Percentiles rank a stretch among this genome's conserved stretches.
Conservation (phyloP, 352 stramenopile genomes). For the Pythium dissimile region DNA sequence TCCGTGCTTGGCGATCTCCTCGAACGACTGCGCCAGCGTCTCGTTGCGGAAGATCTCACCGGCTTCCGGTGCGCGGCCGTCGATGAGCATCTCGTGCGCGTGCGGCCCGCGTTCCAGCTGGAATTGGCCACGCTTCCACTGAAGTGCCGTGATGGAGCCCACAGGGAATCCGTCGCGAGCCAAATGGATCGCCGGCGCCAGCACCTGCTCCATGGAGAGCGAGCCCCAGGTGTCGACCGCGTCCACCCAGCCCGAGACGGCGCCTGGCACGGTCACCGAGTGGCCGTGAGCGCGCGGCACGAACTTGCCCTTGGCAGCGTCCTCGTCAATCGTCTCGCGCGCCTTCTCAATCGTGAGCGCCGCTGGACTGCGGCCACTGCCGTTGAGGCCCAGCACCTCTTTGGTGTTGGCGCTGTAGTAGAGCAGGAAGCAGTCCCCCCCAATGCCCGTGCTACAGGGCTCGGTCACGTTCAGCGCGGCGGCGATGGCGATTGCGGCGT, state of each 20-base stretch:
- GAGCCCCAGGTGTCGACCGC: conserved; percentile 82
- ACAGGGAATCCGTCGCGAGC: conserved; percentile 94
- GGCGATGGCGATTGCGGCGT: conserved; percentile 78
- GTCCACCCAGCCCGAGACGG: conserved; percentile 92
- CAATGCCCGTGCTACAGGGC: conserved; percentile 78
- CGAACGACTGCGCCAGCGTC: conserved; percentile 79
- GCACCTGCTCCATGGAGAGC: conserved; percentile 78
- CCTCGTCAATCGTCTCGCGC: conserved; percentile 31
- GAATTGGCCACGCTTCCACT: conserved; percentile 75
- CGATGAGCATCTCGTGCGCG: conserved; percentile 47
- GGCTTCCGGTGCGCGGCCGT: conserved; percentile 43
- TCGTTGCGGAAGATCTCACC: conserved; percentile 89
- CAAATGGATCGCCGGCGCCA: conserved; percentile 88
- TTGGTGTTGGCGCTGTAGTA: conserved; percentile 89
- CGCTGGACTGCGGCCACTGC: conserved; percentile 83
- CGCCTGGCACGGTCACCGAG: conserved; percentile 87
- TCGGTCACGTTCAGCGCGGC: conserved; percentile 62
- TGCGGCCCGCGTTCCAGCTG: conserved; percentile 61
- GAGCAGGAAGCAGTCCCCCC: conserved; percentile 95
- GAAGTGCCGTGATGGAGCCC: conserved; percentile 77
- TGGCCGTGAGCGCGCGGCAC: conserved; percentile 62
- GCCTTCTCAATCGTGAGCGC: conserved; percentile 81
- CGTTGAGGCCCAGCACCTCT: conserved; percentile 90
- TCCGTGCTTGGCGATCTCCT: conserved; percentile 82
- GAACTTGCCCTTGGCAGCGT: conserved; percentile 25